Evolutionary conservation across 75 land plant genomes (phyloP), one percentile per base, ranked within the genome.

Genomic region (Gnetum montanum): DNA sequence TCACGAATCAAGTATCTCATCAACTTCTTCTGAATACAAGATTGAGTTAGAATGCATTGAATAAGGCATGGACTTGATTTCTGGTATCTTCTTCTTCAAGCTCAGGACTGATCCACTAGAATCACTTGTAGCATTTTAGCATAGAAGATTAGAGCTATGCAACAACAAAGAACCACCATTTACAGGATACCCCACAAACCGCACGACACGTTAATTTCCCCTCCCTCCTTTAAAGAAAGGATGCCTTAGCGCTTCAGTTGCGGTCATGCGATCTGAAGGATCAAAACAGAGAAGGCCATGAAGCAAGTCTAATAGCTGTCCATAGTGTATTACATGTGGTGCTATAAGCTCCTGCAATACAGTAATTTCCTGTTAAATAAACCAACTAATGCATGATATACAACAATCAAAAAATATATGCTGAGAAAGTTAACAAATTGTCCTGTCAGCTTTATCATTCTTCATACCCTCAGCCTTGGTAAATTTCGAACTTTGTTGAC

Each of bases 311-410:
- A 73, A 60, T 27, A 75, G 43, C 23, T 43, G 40, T 16, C 69
- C 77, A 4, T 64, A 75, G 35, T 73, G 77, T 36, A 66, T 78
- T 23, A 73, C 78, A 34, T 74, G 64, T 41, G 73, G 78, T 65
- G 49, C 65, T n/a, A 75, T 57, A 15, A 66, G 25, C 55, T 75
- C 66, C 78, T 75, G 59, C 43, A 34, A 43, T 19, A 40, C 15
- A 2, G n/a, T 31, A 29, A 28, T 0, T 1, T 13, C 12, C 15
- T 29, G 0, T 40, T 40, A 40, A 13, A 40, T 16, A 40, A 5
- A 41, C 13, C 16, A 3, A 16, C 4, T 15, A 18, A 15, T 15
- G 18, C 43, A 41, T 15, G 18, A 18, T 18, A 41, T 41, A 41
- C 16, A 41, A 15, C 43, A 41, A 41, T 38, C 4, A 38, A 12